Conservation (phyloP, 805 yeast genomes). For the Pichia nakasei region DNA sequence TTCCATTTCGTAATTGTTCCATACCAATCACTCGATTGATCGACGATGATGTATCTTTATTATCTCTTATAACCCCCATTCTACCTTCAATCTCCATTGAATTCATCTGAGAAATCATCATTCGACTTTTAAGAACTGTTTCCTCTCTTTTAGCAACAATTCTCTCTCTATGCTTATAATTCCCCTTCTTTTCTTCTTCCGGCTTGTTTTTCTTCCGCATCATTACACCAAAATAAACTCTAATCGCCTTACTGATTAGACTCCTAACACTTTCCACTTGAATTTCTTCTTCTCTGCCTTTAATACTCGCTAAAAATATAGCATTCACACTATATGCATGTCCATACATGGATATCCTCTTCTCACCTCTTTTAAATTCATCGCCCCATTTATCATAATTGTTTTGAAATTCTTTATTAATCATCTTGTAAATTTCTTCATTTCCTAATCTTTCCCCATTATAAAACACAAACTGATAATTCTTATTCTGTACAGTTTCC, state of each 20-base stretch:
- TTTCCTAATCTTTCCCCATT: slow-evolving; percentile 32
- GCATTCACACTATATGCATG: slow-evolving; percentile 32
- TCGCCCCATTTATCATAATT: slow-evolving; percentile 11
- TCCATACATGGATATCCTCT: slow-evolving; percentile 18
- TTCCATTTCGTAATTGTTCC: background rate
- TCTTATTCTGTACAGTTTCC: slow-evolving; percentile 26
- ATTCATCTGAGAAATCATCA: background rate
- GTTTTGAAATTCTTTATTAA: slow-evolving; percentile 22
- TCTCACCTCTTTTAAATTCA: slow-evolving; percentile 3
- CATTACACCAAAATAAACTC: background rate
- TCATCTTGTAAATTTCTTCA: slow-evolving; percentile 10
- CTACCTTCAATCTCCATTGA: background rate
- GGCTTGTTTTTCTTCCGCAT: background rate
- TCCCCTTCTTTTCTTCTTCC: background rate
- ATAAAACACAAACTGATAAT: slow-evolving; percentile 37
- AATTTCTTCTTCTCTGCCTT: background rate
- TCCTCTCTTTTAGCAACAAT: background rate
- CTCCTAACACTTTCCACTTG: background rate
- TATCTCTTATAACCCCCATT: background rate
- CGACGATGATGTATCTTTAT: background rate
- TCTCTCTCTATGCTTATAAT: background rate
- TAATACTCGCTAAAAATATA: slow-evolving; percentile 26
- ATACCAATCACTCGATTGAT: background rate
- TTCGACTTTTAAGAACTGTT: background rate
- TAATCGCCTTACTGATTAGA: background rate